Base-by-base conservation (phyloP, 768 basidiomycete genomes). In the Termitomyces sp. region DNA sequence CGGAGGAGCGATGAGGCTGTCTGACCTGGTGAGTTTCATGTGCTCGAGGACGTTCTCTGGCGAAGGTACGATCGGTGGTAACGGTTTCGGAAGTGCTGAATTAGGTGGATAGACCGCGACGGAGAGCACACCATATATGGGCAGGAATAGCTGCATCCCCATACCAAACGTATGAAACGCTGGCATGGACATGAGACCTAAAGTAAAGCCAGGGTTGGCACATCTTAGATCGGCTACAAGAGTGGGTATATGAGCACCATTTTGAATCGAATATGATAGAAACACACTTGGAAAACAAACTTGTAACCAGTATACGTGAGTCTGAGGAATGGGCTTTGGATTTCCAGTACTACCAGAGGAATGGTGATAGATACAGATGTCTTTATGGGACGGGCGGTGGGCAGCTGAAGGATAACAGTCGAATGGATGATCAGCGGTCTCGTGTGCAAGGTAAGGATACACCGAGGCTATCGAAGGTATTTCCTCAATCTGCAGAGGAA, bases 291-390 rank as follows among this genome's bases (percentile, higher is more conserved):
- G n/a, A n/a, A n/a, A n/a, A n/a, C n/a, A n/a, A n/a, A n/a, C n/a
- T n/a, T n/a, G n/a, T n/a, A n/a, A n/a, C 13, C 56, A 40, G 18
- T 56, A 63, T n/a, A 59, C n/a, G 36, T 69, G 59, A 2, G 65
- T 70, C 22, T 75, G 68, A 2, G 69, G 65, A 32, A 82, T 74
- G 9, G 76, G 62, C 54, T 77, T 80, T 0, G 76, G 73, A 22
- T 72, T 67, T 1, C 74, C 72, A 0, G 75, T 74, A 46, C 72
- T 75, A 7, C 76, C 76, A 2, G 78, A 77, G 0, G 77, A 78
- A 51, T 78, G 76, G 0, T 78, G 58, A 49, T 73, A 76, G 10
- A 69, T 33, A 49, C 68, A 46, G 5, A 67, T 32, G 46, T 65
- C 59, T 53, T 36, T 10, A 49, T 52, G n/a, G n/a, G n/a, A n/a